Evolutionary conservation across 2,329 filamentous ascomycete genomes (phyloP).

Genomic region (Claviceps sorghi): DNA sequence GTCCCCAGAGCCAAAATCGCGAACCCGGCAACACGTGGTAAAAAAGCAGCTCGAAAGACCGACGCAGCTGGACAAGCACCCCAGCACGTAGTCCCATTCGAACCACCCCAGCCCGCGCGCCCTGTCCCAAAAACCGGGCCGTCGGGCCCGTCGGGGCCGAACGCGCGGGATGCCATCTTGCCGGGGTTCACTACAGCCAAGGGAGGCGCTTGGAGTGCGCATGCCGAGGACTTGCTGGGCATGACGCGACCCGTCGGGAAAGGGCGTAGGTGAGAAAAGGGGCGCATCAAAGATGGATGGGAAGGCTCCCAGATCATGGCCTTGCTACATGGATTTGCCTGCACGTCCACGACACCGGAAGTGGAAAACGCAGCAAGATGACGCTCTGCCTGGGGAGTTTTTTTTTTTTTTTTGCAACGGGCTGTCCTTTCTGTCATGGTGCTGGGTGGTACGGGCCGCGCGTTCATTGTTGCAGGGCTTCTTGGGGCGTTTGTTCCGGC

Average conservation of each 20-base stretch:
- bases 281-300: no score
- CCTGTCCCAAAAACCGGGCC: neutral
- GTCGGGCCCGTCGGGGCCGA: neutral
- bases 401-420: no score
- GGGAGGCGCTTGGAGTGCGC: constrained; percentile 53
- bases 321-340: no score
- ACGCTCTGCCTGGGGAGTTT: no score
- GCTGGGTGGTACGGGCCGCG: no score
- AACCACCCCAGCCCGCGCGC: constrained; percentile 12
- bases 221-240: constrained; percentile 52
- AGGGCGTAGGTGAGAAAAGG: neutral
- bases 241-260: constrained; percentile 35
- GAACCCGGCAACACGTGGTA: constrained; percentile 38
- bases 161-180: constrained; percentile 12
- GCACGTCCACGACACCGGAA: no score
- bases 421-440: no score
- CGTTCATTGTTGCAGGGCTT: no score
- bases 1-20: constrained; percentile 13
- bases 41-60: constrained; percentile 36
- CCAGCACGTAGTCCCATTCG: constrained; percentile 24
- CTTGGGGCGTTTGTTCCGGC: no score
- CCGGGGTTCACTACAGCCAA: constrained; percentile 35
- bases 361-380: no score
- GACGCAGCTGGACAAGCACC: constrained; percentile 36
- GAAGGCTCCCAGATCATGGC: no score